Evolutionary conservation across 371 early-diverging fungal species (phyloP), one percentile per base, ranked within the genome.

Genomic region (Dipsacomyces acuminosporus): DNA sequence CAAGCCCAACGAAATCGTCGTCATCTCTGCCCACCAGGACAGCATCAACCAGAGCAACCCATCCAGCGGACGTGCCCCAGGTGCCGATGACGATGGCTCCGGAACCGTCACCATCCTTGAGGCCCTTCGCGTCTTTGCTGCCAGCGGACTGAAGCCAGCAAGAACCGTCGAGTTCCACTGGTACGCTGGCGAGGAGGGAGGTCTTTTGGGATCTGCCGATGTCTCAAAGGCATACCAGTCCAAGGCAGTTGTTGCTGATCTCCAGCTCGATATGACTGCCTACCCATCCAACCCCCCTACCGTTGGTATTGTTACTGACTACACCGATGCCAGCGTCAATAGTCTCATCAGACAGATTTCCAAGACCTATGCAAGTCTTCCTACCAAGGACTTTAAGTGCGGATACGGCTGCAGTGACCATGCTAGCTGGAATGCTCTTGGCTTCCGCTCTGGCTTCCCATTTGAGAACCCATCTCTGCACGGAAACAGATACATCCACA

Each of bases 111-210:
- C 91, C 3, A 88, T 89, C 45, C 73, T 91, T 24, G 93, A 92
- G 64, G 82, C 89, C n/a, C 84, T 89, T 79, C 80, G 87, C 20
- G 74, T 74, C 8, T 61, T 92, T 4, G 75, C 86, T 11, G 49
- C 72, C 11, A 77, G 76, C 47, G 83, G 81, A 0, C 86, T 90
- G 71, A 73, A 70, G 11, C 93, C 92, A 17, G 69, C 75, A 33
- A 80, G 88, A 44, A 80, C 90, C 11, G 82, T 95, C 21, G 94
- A 93, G 59, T 92, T 93, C 78, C 94, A 93, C 69, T 95, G 90
- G 89, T 93, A 89, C 59, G 82, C 87, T 45, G 91, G 78, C 18
- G 90, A 88, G 63, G 91, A 90, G 57, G 86, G 72, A 24, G 91
- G 90, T 22, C 78, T 93, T 14, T 72, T 88, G 53, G 95, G 95